Base-by-base conservation (phyloP, 2,329 filamentous ascomycete species). In the Hypoxylon sp. region DNA sequence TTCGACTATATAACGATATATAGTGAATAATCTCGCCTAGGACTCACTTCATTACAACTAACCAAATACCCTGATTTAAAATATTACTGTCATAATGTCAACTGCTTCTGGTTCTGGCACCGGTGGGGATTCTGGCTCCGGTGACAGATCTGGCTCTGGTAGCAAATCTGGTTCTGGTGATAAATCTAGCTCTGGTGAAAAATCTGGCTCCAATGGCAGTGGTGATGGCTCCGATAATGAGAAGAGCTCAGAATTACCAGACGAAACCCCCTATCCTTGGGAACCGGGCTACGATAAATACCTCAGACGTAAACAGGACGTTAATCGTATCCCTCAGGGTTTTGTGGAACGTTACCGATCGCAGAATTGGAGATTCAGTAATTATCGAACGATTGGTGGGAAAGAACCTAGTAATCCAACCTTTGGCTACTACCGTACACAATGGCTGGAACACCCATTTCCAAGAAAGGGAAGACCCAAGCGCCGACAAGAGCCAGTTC, bases 261-360 rank as follows among this genome's bases (percentile, higher is more conserved):
- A 7, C 5, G 28, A 30, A 30, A 30, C 28, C 28, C 28, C 28
- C 28, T 2, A 30, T 9, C 6, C 28, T 30, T 30, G 5, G 28
- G 28, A 30, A 2, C 28, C 28, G 28, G 6, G 9, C 28, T 30
- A 30, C 28, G 5, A 30, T 30, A 30, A 6, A 30, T 30, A 30
- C 28, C 7, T 9, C 28, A 9, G 2, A 30, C 28, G 3, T 30
- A 30, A 30, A 30, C 28, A 7, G 6, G 28, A 30, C 6, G 2
- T 7, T 9, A 7, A 5, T 7, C 28, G 36, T 41, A 1, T 5
- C 5, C 56, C 50, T 9, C 5, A 6, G 6, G 53, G 13, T 17
- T 63, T 65, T 41, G 32, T 25, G 36, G 57, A 59, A 14, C 3
- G 28, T 3, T 68, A 65, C 46, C 32, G 57, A 43, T 28, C 34